A percentile compares a stretch with the other conserved stretches of the same genome.
phyloP scores from a whole-genome alignment of 148 eudicot species.

The Pouteria glomerata region DNA sequence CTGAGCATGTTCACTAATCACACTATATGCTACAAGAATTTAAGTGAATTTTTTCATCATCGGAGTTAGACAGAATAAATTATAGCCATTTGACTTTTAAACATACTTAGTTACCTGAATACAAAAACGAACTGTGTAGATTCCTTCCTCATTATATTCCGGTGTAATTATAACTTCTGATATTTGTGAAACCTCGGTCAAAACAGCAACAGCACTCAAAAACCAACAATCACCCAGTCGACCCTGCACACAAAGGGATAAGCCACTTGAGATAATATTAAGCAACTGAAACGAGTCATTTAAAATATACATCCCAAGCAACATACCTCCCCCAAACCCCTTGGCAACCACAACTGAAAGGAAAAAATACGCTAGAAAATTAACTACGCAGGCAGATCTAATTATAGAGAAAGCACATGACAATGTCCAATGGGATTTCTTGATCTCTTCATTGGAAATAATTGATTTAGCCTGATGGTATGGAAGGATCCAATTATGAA shows the following conservation, averaged over 20 bases:
- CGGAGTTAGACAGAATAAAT: not conserved
- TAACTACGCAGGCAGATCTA: too few relatives aligned
- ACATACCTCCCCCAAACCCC: not conserved
- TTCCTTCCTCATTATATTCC: constrained; percentile 89
- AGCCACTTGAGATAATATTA: constrained; percentile 2
- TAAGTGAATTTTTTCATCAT: not conserved
- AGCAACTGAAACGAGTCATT: constrained; percentile 8
- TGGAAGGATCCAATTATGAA: too few relatives aligned
- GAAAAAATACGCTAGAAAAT: too few relatives aligned
- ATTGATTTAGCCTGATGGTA: too few relatives aligned
- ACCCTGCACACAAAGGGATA: constrained; percentile 49
- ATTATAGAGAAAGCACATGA: too few relatives aligned
- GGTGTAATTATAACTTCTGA: constrained; percentile 96
- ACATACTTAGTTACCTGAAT: constrained; percentile 62
- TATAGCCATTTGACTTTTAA: not conserved
- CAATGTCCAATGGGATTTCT: too few relatives aligned
- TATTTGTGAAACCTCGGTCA: constrained; percentile 90
- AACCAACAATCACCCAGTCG: constrained; percentile 99
- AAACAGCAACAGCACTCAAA: constrained; percentile 98
- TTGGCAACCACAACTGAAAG: not conserved
- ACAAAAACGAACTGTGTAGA: constrained; percentile 96
- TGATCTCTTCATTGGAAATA: too few relatives aligned
- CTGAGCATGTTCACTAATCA: not conserved
- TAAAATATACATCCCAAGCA: not conserved
- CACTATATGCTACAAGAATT: not conserved